These are phyloP conservation scores for Saksenaea vasiformis DNA, from an alignment of 371 early-diverging fungal genomes.

Conservation along the genomic window DNA sequence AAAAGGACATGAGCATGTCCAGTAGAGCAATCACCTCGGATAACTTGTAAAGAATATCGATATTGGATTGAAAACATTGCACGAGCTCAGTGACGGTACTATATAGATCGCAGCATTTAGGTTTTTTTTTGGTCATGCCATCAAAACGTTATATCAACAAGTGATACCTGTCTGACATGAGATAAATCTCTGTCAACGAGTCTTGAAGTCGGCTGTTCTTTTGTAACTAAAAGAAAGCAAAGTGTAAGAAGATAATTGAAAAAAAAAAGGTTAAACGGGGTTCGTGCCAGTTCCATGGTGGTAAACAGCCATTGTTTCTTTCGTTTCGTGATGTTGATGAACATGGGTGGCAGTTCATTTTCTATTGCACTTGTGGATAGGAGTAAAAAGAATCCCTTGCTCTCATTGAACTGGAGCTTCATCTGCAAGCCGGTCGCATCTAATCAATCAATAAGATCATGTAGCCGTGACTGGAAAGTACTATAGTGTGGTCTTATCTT, in stretches of 20 bases:
- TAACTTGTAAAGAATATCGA: constrained; percentile 72
- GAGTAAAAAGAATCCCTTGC: constrained; percentile 67
- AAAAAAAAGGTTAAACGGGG: neutral
- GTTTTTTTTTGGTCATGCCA: neutral
- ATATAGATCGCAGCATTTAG: constrained; percentile 4
- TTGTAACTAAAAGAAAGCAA: constrained; percentile 33
- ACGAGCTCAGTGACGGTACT: constrained; percentile 69
- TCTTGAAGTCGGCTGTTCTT: constrained; percentile 74
- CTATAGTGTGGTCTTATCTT: no score
- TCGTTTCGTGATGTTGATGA: constrained; percentile 64
- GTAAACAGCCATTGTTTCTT: constrained; percentile 68
- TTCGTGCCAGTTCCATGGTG: constrained; percentile 74
- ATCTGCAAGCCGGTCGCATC: constrained; percentile 57
- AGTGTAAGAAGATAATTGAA: neutral
- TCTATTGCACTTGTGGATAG: constrained; percentile 27
- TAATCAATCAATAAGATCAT: neutral
- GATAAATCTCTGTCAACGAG: constrained; percentile 82
- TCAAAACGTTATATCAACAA: neutral
- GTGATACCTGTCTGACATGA: constrained; percentile 79
- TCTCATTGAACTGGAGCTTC: constrained; percentile 64
- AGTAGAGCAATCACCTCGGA: constrained; percentile 84
- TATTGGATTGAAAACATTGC: constrained; percentile 53
- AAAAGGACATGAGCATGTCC: constrained; percentile 81
- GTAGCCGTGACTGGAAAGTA: neutral
- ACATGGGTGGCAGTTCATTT: constrained; percentile 48